Base-by-base conservation (phyloP, 1,139 yeast genomes). In the Yamadazyma atmosphaerica region DNA sequence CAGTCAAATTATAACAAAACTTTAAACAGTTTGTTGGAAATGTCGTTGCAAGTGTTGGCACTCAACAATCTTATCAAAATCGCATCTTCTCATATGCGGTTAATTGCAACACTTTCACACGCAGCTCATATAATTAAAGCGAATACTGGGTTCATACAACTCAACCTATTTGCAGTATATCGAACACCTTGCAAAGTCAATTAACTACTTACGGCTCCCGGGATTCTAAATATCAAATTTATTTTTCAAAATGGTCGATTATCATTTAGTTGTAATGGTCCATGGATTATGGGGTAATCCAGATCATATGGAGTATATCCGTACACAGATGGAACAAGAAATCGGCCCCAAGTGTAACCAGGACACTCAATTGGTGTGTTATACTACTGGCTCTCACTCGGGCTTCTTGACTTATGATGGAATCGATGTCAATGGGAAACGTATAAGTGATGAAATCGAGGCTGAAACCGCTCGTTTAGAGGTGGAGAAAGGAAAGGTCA, bases 261-360 rank as follows among this genome's bases (percentile, higher is more conserved):
- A 60, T 49, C 95, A 86, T 58, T 67, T 86, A 34, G 74, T 86
- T 8, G 78, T 86, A 3, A 68, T 87, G 17, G 86, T 84, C 37
- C 95, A 86, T 61, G 95, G 95, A 0, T 72, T 87, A 33, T 86
- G 95, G 95, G 96, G 95, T 2, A 78, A 80, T 40, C 65, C 79
- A 6, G 62, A 75, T 37, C 95, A 87, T 52, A 77, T 87, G 59
- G 74, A 71, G 37, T 83, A 85, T 54, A 63, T 82, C 29, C 68
- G 66, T 39, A 51, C 62, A 7, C 73, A 72, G 43, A 51, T 77
- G n/a, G 54, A 54, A 23, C 54, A 56, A 22, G 43, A 56, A 35
- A 27, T 49, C 32, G 22, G 35, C 6, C 37, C 50, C 4, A 11
- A 32, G 1, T 39, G 49, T 25, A 38, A 45, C 42, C 40, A 57